Base-by-base conservation (phyloP, 352 stramenopile species). In the Phytophthora tentaculata region DNA sequence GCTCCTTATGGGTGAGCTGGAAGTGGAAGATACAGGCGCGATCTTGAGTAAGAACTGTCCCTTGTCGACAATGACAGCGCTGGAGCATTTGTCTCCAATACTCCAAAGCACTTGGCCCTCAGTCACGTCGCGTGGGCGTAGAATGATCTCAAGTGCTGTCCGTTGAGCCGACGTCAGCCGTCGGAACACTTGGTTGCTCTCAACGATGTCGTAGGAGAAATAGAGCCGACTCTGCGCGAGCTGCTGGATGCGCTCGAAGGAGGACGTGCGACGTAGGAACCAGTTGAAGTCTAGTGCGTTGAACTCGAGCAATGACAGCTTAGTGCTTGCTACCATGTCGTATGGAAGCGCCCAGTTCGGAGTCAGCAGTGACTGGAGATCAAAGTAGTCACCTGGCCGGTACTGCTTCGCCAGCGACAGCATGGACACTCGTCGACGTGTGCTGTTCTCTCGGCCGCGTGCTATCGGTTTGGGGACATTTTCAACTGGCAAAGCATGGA, bases 301-400 rank as follows among this genome's bases (percentile, higher is more conserved):
- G 58, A 96, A 96, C 68, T 94, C 74, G 57, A 91, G 80, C 51
- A 89, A 67, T 19, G 85, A 95, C 22, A 93, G 69, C 64, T 89
- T 91, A 16, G 79, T 89, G 28, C 73, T 67, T 7, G 83, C 84
- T 23, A 90, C 57, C 79, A 90, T 90, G 60, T 86, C 76, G 47
- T 86, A 92, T 23, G 78, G 81, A 14, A 88, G 64, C 53, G 66
- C 65, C 74, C 78, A 90, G 56, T 90, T 83, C 16, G 84, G 87
- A 2, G 84, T 92, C 44, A 95, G 47, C 24, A 95, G 67, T n/a
- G 77, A 90, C 53, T 92, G 85, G 8, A 95, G 74, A 44, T 95
- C 87, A 62, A 97, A 97, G 74, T 96, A 97, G 64, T 97, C 91
- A 8, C 91, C 91, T 8, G 88, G 83, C 17, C 89, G 86, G 69